Conservation (phyloP, 371 early-diverging fungal species). For the Dentiscutata heterogama region DNA sequence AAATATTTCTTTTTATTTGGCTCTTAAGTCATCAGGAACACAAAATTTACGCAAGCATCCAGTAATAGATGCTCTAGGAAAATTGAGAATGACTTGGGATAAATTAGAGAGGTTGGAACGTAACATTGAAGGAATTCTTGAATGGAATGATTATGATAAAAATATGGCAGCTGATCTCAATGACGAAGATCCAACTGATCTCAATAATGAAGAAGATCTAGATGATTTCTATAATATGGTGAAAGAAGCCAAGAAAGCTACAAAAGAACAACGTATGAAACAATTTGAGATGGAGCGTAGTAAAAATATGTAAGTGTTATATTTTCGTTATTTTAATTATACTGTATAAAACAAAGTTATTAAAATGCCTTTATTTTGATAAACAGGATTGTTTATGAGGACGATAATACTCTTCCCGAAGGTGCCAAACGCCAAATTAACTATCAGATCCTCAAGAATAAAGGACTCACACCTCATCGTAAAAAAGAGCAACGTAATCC, state of each 20-base stretch:
- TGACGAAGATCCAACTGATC: slow-evolving; percentile 39
- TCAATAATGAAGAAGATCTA: slow-evolving; percentile 48
- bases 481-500: slow-evolving; percentile 96
- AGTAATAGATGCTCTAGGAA: slow-evolving; percentile 82
- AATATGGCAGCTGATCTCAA: slow-evolving; percentile 47
- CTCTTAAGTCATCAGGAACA: slow-evolving; percentile 73
- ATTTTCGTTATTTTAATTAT: not conserved
- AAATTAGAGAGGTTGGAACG: slow-evolving; percentile 76
- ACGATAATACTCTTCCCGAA: slow-evolving; percentile 55
- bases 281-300: slow-evolving; percentile 48
- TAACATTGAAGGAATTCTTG: slow-evolving; percentile 58
- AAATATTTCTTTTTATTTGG: slow-evolving; percentile 91
- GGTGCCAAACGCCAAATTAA: slow-evolving; percentile 84
- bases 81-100: slow-evolving; percentile 74
- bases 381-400: slow-evolving; percentile 46
- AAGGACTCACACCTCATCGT: slow-evolving; percentile 93
- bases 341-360: not conserved
- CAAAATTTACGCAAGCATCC: slow-evolving; percentile 81
- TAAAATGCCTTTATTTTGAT: not conserved
- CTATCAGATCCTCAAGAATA: slow-evolving; percentile 95
- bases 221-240: no score
- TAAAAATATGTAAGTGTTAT: not conserved
- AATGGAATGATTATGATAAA: slow-evolving; percentile 53
- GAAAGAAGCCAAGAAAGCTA: slow-evolving; percentile 57
- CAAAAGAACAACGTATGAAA: slow-evolving; percentile 62